Base-by-base conservation (phyloP, 257 asterid genomes). In the Linderniella brevidens region DNA sequence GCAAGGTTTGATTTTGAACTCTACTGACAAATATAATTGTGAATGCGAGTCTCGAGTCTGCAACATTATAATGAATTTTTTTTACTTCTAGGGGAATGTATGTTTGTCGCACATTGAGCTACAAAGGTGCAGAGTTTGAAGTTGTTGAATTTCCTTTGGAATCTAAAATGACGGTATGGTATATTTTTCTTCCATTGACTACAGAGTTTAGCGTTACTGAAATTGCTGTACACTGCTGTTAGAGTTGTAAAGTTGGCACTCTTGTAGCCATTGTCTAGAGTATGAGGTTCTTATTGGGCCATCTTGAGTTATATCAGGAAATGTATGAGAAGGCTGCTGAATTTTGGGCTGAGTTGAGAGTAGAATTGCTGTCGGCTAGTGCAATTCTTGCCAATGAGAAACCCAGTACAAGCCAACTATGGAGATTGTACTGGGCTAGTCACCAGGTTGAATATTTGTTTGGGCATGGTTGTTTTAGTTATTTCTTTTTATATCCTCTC, bases 371-470 rank as follows among this genome's bases (percentile, higher is more conserved):
- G 57, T 70, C 82, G 57, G 94, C 98, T 19, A 73, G 80, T 53
- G 58, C 76, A 25, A 62, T 64, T 66, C 71, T 78, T 38, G 48
- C 57, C 40, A 58, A 61, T 41, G 94, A 77, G 62, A 72, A 59
- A 67, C 82, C 96, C 50, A 74, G 53, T 64, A 62, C 86, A 41
- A 76, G 84, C 68, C 87, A 76, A 63, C 25, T 90, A 37, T 90
- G 98, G 98, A 76, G 98, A 74, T 66, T 85, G 69, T 90, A 81
- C 71, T 90, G 98, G 98, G 92, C 96, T 8, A 85, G 60, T 58
- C 98, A 90, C 66, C 98, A 90, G 94, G 96, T 90, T 46, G 11
- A 25, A 6, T 25, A 25, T 25, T 25, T 25, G 17, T 13, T 44
- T n/a, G 3, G 4, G 4, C 10, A 44, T 13, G 10, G 18, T 44